These are phyloP conservation scores for Nissolia schottii DNA, from an alignment of 306 rosid genomes.

Conservation along the genomic window DNA sequence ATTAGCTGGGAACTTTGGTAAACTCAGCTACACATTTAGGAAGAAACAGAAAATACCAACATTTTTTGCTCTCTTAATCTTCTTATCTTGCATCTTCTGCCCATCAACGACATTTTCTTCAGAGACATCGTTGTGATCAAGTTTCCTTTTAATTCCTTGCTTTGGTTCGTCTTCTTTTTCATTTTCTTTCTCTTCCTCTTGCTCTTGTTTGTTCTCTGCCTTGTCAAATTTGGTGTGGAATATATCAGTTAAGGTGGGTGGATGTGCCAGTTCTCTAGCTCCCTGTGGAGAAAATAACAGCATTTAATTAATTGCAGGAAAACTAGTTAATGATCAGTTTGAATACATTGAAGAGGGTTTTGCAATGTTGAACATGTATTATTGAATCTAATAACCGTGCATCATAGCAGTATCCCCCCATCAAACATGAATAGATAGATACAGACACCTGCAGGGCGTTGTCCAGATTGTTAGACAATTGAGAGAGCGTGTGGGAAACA, in stretches of 20 bases:
- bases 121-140: conserved; percentile 42
- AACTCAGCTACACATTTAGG: not conserved
- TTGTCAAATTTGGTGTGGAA: conserved; percentile 46
- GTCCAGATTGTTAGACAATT: conserved; percentile 71
- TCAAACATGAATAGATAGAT: not conserved
- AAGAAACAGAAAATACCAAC: conserved; percentile 32
- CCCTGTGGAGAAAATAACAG: conserved; percentile 40
- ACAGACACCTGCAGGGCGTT: conserved; percentile 67
- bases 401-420: too few species aligned
- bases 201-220: conserved; percentile 38
- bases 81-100: conserved; percentile 33
- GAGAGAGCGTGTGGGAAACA: conserved; percentile 64
- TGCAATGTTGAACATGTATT: too few species aligned
- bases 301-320: too few species aligned
- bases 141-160: conserved; percentile 66
- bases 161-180: conserved; percentile 38
- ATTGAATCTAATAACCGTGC: too few species aligned
- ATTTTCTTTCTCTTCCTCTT: conserved; percentile 29
- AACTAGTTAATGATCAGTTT: too few species aligned
- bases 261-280: conserved; percentile 69
- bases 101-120: conserved; percentile 50
- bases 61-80: conserved; percentile 78
- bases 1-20: conserved; percentile 1
- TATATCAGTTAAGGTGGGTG: conserved; percentile 80
- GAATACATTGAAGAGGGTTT: not conserved